These are phyloP conservation scores for Forsythia viridissima DNA, from an alignment of 257 asterid species.

Conservation along the genomic window DNA sequence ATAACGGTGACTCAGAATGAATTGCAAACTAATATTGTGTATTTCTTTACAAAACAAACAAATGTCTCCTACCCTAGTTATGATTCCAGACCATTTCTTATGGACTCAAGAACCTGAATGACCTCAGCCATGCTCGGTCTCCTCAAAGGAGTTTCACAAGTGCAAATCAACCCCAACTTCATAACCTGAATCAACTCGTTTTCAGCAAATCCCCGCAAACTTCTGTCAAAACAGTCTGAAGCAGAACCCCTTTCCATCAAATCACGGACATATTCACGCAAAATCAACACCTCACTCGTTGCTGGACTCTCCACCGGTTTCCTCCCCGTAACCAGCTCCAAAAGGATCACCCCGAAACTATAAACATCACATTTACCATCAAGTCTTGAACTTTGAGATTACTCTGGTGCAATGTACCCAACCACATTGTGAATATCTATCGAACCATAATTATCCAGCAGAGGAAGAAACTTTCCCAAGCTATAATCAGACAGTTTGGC, in stretches of 20 bases:
- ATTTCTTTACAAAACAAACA: too few species aligned
- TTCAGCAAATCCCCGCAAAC: slow-evolving; percentile 66
- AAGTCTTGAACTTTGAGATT: slow-evolving; percentile 60
- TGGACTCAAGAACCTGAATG: slow-evolving; percentile 85
- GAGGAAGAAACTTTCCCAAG: slow-evolving; percentile 64
- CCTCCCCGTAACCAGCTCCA: slow-evolving; percentile 85
- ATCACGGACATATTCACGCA: slow-evolving; percentile 67
- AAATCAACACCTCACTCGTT: slow-evolving; percentile 61
- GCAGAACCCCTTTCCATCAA: slow-evolving; percentile 67
- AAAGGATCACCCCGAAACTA: slow-evolving; percentile 70
- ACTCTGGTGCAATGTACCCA: slow-evolving; percentile 86
- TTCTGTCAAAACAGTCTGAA: slow-evolving; percentile 63
- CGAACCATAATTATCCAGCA: slow-evolving; percentile 47
- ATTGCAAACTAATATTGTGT: too few species aligned
- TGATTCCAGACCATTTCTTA: slow-evolving; percentile 51
- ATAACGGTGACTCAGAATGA: background rate
- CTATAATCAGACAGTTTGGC: slow-evolving; percentile 76
- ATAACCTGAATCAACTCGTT: slow-evolving; percentile 82
- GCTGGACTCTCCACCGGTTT: slow-evolving; percentile 74
- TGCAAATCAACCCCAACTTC: slow-evolving; percentile 85
- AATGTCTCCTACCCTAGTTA: too few species aligned
- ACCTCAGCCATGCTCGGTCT: slow-evolving; percentile 96
- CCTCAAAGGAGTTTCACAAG: slow-evolving; percentile 58
- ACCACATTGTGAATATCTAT: slow-evolving; percentile 72
- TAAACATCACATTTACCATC: slow-evolving; percentile 84